phyloP scores from a whole-genome alignment of 2,329 filamentous ascomycete genomes.

The Teratosphaeria gauchensis region DNA sequence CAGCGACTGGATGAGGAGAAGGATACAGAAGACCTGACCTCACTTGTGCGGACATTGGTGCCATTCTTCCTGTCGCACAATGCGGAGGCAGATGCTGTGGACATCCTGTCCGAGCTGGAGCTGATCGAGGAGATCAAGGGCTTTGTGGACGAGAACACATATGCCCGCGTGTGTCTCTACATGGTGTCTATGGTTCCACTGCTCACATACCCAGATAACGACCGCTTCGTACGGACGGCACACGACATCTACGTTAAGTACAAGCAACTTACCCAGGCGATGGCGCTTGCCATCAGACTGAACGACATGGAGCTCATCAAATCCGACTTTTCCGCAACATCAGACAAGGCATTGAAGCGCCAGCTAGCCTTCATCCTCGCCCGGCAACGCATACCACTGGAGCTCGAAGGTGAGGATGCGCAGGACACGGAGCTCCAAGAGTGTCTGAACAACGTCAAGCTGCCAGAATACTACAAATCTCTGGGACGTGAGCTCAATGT shows the following conservation, averaged over 20 bases:
- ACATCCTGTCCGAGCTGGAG: constrained; percentile 92
- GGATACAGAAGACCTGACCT: constrained; percentile 70
- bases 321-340: constrained; percentile 67
- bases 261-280: constrained; percentile 85
- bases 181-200: constrained; percentile 99
- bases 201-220: constrained; percentile 94
- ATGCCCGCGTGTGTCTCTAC: constrained; percentile 85
- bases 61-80: constrained; percentile 96
- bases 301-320: constrained; percentile 74
- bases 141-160: constrained; percentile 90
- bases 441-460: constrained; percentile 74
- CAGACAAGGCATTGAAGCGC: constrained; percentile 75
- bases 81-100: constrained; percentile 93
- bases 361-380: constrained; percentile 91
- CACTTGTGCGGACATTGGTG: constrained; percentile 74
- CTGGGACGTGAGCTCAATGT: constrained; percentile 95
- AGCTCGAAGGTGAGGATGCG: constrained; percentile 52
- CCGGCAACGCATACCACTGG: constrained; percentile 78
- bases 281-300: constrained; percentile 85
- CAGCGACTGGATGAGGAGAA: constrained; percentile 81
- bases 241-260: constrained; percentile 91
- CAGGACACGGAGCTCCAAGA: constrained; percentile 69
- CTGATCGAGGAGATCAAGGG: constrained; percentile 87
- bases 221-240: constrained; percentile 84
- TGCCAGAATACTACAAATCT: constrained; percentile 87